Base-by-base conservation (phyloP, 176 grass and related monocot genomes). In the Chrysopogon serrulatus region DNA sequence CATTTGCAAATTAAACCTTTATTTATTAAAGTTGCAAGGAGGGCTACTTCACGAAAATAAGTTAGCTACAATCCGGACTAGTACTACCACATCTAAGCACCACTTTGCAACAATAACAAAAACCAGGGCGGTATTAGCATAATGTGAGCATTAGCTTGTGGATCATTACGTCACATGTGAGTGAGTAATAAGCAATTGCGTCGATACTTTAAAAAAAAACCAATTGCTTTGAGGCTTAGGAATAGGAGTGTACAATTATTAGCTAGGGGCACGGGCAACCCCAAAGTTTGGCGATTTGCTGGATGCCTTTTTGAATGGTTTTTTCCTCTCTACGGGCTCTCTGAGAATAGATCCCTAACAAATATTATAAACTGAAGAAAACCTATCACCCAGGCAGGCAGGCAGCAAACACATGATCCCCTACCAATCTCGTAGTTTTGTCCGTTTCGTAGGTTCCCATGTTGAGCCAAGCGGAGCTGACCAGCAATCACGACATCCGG, bases 91-190 rank as follows among this genome's bases (percentile, higher is more conserved):
- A 3, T 42, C 44, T 31, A 57, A 40, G 45, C 33, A 17, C 43
- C 16, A 66, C 27, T 77, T 57, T 54, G 45, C 62, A 85, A 69
- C 1, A 44, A 33, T 19, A 18, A 2, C 35, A 33, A 78, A 57
- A 35, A 35, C 37, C 37, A 6, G 4, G 51, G 68, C 8, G 10
- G 27, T 39, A 8, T 48, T 75, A 51, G 40, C 57, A 24, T 56
- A 85, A 24, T 56, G 78, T 61, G 35, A 79, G 18, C 53, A 40
- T 30, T 24, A 71, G 48, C 39, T 9, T 82, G 79, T 82, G 64
- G 65, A 76, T 51, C 86, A 87, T 64, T 63, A 82, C 64, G 31
- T 71, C 79, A 87, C 86, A 82, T 87, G 73, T 49, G 72, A 82
- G 23, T 61, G 63, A 73, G 32, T 33, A 19, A 78, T n/a, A n/a